These are phyloP conservation scores for Botrytis tulipae DNA, from an alignment of 2,329 filamentous ascomycete genomes.

Conservation along the genomic window DNA sequence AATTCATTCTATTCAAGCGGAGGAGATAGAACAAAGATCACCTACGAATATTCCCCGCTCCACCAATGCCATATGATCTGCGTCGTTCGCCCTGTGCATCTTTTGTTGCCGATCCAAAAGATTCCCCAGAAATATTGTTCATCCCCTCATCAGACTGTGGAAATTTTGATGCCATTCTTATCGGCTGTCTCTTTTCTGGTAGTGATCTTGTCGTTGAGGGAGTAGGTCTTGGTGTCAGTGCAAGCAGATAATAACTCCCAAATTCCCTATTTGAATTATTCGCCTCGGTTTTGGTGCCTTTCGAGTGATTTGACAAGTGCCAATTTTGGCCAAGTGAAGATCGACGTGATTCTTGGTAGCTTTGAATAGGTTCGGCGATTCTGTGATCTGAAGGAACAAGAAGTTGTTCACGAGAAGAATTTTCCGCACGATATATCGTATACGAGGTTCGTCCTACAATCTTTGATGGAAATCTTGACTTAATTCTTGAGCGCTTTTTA, in stretches of 20 bases:
- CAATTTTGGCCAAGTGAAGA: not conserved
- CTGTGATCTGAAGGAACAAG: conserved; percentile 2
- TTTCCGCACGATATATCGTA: not conserved
- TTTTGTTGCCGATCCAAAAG: not conserved
- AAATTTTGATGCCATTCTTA: not conserved
- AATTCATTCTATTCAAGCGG: not conserved
- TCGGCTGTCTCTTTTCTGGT: not conserved
- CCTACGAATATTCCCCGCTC: conserved; percentile 38
- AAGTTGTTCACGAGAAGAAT: conserved; percentile 12
- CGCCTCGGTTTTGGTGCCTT: not conserved
- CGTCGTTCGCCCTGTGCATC: conserved; percentile 22
- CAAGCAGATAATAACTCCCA: conserved; percentile 12
- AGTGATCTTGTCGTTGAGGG: not conserved
- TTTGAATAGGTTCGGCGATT: not conserved
- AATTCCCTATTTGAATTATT: not conserved
- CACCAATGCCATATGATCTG: conserved; percentile 37
- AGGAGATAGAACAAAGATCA: not conserved
- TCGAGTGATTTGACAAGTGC: not conserved
- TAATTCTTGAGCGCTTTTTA: not conserved
- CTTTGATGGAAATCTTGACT: not conserved
- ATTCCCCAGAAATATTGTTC: not conserved
- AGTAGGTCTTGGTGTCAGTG: not conserved
- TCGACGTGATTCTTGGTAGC: not conserved
- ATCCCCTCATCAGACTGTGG: not conserved
- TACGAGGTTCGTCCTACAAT: not conserved